Evolutionary conservation across 2,329 filamentous ascomycete genomes (phyloP).

Genomic region (Cladophialophora carrionii): DNA sequence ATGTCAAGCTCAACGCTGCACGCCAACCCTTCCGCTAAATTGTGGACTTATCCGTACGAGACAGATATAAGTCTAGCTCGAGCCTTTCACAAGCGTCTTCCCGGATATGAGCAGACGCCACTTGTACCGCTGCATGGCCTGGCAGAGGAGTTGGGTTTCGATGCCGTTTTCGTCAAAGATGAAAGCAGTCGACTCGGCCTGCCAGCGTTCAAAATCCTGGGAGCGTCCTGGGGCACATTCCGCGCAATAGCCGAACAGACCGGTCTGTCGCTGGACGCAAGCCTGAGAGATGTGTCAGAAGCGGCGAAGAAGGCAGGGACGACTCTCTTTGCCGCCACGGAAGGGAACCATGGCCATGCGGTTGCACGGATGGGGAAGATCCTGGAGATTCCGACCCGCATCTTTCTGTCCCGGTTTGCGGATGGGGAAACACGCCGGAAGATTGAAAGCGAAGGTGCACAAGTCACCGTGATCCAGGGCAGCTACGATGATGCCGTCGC

Average conservation of each 20-base stretch:
- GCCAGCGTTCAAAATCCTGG: constrained; percentile 78
- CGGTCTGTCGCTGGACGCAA: constrained; percentile 48
- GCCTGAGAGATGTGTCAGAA: constrained; percentile 51
- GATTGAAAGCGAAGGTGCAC: constrained; percentile 66
- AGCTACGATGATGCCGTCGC: constrained; percentile 68
- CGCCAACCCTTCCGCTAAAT: constrained; percentile 22
- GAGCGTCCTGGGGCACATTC: constrained; percentile 73
- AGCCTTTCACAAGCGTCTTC: constrained; percentile 62
- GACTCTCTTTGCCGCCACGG: constrained; percentile 66
- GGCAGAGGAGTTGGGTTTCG: constrained; percentile 61
- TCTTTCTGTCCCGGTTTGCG: constrained; percentile 65
- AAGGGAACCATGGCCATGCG: constrained; percentile 77
- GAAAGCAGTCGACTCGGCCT: constrained; percentile 70
- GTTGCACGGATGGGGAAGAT: constrained; percentile 68
- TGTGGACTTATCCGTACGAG: constrained; percentile 23
- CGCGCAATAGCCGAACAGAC: constrained; percentile 57
- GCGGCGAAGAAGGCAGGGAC: constrained; percentile 44
- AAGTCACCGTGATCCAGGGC: constrained; percentile 56
- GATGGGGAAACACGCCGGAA: constrained; percentile 55
- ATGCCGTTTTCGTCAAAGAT: constrained; percentile 68
- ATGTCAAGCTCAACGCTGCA: constrained; percentile 26
- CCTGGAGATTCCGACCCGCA: constrained; percentile 58
- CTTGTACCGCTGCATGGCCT: constrained; percentile 59
- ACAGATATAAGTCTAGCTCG: constrained; percentile 25
- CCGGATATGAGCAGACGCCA: constrained; percentile 60